Evolutionary conservation across 1,139 yeast species (phyloP), one percentile per base, ranked within the genome.

Genomic region (Debaryomyces sp.): DNA sequence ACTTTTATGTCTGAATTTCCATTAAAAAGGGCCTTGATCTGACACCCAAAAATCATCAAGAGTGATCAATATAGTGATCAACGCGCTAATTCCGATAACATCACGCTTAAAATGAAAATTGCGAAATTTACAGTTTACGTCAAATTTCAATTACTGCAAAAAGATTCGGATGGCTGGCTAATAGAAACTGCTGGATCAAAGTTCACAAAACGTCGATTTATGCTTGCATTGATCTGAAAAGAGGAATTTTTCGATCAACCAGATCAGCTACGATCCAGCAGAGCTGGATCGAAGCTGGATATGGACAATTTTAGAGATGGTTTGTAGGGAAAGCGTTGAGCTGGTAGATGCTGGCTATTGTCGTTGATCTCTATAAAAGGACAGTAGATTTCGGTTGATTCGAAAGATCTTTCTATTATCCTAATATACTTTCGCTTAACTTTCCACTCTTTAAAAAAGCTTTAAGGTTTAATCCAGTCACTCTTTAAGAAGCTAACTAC

Each of bases 151-250:
- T 30, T 35, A 29, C 46, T 36, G 41, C 40, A 43, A 43, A 43
- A 41, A 26, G n/a, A 2, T 23, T 15, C 15, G 43, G 43, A 39
- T 38, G 43, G 48, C 48, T 45, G 48, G 48, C 40, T 35, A 30
- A 27, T 26, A 13, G 18, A 15, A 8, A 15, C 22, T 41, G 43
- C 43, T 41, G 43, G 43, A 41, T 41, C 43, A 41, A 13, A 30
- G 33, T 29, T 21, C 27, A 18, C 13, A 30, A 17, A 41, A 18
- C 27, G 43, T 21, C 38, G 35, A 24, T 24, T n/a, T 30, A 30
- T 30, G 43, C 43, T 41, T 41, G 43, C 43, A n/a, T 13, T 13
- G 13, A 12, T 21, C 43, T 41, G 24, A 41, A 41, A 29, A 22
- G 15, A 41, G 43, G 30, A 41, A 41, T 27, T 26, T 4, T 22